phyloP scores from a whole-genome alignment of 768 basidiomycete species.

The Trametes cinnabarina region DNA sequence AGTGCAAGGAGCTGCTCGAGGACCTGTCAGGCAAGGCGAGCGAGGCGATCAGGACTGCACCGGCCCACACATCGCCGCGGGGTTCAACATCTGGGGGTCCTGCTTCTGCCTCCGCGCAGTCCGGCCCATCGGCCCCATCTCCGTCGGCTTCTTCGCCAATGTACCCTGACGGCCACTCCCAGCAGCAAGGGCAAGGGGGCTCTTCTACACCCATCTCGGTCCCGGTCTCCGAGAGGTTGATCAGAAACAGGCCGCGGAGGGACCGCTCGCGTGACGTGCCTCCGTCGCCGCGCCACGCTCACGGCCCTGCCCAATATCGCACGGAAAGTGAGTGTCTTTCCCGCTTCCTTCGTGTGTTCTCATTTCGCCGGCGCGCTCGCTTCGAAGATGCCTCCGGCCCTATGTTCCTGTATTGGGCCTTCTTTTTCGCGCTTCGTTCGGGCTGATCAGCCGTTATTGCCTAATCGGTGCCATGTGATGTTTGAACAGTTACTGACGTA shows the following conservation, averaged over 20 bases:
- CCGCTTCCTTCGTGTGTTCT: background rate
- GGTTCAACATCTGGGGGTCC: conserved; percentile 1
- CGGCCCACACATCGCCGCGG: conserved; percentile 22
- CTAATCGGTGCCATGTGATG: conserved; percentile 9
- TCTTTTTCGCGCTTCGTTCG: conserved; percentile 14
- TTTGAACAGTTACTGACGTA: background rate
- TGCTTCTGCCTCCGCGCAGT: no score
- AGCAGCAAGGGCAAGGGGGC: background rate
- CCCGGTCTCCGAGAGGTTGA: conserved; percentile 24
- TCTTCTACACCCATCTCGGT: conserved; percentile 20
- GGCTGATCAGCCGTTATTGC: conserved; percentile 19
- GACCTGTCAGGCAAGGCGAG: conserved; percentile 69
- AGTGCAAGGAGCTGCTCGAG: conserved; percentile 77
- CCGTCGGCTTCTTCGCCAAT: conserved; percentile 17
- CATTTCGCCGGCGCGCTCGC: no score
- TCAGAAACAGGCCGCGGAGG: conserved; percentile 29
- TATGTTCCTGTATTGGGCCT: background rate
- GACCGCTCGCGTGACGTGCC: conserved; percentile 34
- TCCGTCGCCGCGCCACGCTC: conserved; percentile 28
- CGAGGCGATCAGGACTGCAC: conserved; percentile 53
- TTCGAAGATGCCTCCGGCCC: no score
- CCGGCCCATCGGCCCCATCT: conserved; percentile 17
- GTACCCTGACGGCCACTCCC: conserved; percentile 19
- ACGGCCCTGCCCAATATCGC: conserved; percentile 28
- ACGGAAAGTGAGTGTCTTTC: conserved; percentile 31